These are phyloP conservation scores for Syzygium oleosum DNA, from an alignment of 345 rosid species.

Conservation along the genomic window DNA sequence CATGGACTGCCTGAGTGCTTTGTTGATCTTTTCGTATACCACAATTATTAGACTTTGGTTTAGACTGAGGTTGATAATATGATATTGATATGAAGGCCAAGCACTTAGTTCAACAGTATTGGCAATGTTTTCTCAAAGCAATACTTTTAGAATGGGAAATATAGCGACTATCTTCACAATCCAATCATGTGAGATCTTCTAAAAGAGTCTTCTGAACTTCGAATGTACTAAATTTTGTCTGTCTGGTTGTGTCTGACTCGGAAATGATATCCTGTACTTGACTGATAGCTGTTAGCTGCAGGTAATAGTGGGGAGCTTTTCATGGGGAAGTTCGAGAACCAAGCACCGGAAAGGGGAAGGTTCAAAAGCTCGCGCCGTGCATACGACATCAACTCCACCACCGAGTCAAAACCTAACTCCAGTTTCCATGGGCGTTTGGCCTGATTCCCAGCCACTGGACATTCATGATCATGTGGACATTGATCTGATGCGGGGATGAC, in stretches of 20 bases:
- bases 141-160: neutral
- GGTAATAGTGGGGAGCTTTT: slow-evolving; percentile 94
- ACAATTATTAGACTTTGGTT: neutral
- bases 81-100: neutral
- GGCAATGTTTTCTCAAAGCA: neutral
- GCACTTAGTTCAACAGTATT: neutral
- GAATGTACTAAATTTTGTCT: neutral
- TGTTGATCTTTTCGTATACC: neutral
- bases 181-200: neutral
- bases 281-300: slow-evolving; percentile 5
- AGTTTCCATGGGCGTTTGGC: slow-evolving; percentile 61
- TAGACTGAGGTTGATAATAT: neutral
- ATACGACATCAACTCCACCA: slow-evolving; percentile 7
- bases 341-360: slow-evolving; percentile 65
- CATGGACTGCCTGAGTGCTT: neutral
- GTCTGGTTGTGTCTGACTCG: neutral
- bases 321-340: slow-evolving; percentile 67
- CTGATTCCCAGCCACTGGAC: slow-evolving; percentile 60
- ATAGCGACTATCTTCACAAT: neutral
- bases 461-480: slow-evolving; percentile 71
- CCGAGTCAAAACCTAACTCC: slow-evolving; percentile 59
- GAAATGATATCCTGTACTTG: neutral
- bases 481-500: slow-evolving; percentile 89
- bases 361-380: slow-evolving; percentile 15
- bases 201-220: neutral